Conservation (phyloP, 2,329 filamentous ascomycete genomes). For the Teratosphaeriaceae sp. region DNA sequence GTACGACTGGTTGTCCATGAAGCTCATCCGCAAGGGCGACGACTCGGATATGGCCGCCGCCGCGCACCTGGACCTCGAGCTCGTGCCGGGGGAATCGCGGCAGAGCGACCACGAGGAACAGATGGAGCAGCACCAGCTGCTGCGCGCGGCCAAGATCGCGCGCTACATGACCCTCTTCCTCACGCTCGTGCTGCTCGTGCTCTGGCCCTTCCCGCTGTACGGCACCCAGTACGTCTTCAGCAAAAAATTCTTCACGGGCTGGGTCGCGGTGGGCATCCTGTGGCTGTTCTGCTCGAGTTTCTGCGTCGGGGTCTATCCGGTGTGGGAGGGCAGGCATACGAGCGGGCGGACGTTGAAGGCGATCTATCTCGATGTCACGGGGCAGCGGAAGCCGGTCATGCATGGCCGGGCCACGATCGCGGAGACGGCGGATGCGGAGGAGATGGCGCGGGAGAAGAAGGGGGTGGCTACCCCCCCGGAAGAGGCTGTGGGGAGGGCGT, state of each 20-base stretch:
- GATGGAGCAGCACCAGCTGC: slow-evolving; percentile 37
- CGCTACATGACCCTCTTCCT: slow-evolving; percentile 54
- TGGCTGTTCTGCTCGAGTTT: slow-evolving; percentile 71
- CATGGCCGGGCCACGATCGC: slow-evolving; percentile 26
- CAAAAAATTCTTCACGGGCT: slow-evolving; percentile 61
- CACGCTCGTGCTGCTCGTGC: slow-evolving; percentile 65
- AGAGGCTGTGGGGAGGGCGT: slow-evolving; percentile 18
- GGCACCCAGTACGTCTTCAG: slow-evolving; percentile 74
- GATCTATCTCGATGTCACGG: slow-evolving; percentile 55
- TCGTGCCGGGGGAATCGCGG: slow-evolving; percentile 47
- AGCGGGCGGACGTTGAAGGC: slow-evolving; percentile 54
- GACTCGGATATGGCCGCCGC: slow-evolving; percentile 64
- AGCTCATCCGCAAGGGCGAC: slow-evolving; percentile 67
- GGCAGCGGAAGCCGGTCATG: slow-evolving; percentile 24
- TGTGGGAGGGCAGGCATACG: slow-evolving; percentile 70
- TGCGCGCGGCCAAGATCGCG: slow-evolving; percentile 44
- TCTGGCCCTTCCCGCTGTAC: slow-evolving; percentile 94
- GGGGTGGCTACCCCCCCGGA: slow-evolving; percentile 23
- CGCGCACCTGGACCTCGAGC: slow-evolving; percentile 60
- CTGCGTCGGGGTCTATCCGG: slow-evolving; percentile 72
- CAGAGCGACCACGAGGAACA: slow-evolving; percentile 34
- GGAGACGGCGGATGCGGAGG: slow-evolving; percentile 22
- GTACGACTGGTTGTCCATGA: slow-evolving; percentile 85
- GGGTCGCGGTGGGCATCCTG: slow-evolving; percentile 56
- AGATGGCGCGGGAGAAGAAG: slow-evolving; percentile 22